A percentile compares a stretch with the other conserved stretches of the same genome.
Evolutionary conservation across 805 yeast species (phyloP).

Genomic region (Phaffomyces antillensis): DNA sequence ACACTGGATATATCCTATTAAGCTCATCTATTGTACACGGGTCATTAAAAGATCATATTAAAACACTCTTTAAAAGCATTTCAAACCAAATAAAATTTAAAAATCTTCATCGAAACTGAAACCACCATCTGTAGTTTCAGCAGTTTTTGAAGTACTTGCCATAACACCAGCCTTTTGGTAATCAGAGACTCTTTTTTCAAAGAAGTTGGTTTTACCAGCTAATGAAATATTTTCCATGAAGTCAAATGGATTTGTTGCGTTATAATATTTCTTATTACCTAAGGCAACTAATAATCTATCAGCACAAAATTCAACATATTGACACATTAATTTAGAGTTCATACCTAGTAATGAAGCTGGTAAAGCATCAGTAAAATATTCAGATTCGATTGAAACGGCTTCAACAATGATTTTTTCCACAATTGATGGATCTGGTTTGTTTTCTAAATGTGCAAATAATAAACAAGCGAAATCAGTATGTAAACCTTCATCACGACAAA

Average conservation of each 20-base stretch:
- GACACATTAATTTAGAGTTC: constrained; percentile 92
- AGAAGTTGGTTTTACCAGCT: constrained; percentile 98
- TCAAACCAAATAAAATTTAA: constrained; percentile 33
- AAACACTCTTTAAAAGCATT: too few species aligned
- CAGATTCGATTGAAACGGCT: constrained; percentile 92
- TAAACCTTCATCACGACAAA: constrained; percentile 97
- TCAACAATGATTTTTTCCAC: constrained; percentile 86
- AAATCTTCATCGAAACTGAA: constrained; percentile 93
- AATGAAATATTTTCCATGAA: constrained; percentile 98
- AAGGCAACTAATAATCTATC: constrained; percentile 88
- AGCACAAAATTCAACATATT: constrained; percentile 96
- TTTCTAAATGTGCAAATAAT: constrained; percentile 84
- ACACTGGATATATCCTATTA: background rate
- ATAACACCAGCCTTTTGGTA: constrained; percentile 99
- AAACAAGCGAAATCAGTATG: constrained; percentile 98
- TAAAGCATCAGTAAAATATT: constrained; percentile 89
- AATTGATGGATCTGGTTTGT: constrained; percentile 75
- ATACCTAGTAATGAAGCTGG: constrained; percentile 92
- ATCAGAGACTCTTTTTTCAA: constrained; percentile 97
- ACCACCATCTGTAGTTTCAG: constrained; percentile 34
- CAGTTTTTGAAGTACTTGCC: constrained; percentile 49
- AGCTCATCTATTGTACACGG: background rate
- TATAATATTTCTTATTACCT: constrained; percentile 85
- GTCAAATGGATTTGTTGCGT: constrained; percentile 90
- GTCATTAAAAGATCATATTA: constrained; percentile 1